Base-by-base conservation (phyloP, 2,329 filamentous ascomycete genomes). In the Coniochaeta sp. region DNA sequence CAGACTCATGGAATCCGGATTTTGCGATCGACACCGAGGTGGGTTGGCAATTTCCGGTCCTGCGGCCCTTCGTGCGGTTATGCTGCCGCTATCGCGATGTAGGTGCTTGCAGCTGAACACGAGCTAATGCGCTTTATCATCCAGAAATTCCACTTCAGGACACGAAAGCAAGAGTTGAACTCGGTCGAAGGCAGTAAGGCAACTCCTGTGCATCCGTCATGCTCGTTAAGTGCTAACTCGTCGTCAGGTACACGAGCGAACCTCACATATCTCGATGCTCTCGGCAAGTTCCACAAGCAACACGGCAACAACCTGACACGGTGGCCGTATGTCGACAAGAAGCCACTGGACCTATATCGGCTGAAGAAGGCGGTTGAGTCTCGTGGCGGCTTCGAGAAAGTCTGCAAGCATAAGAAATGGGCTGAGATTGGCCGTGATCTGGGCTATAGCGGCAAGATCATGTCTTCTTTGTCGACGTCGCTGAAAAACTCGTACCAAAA, bases 341-440 rank as follows among this genome's bases (percentile, higher is more conserved):
- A 96, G 61, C 95, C 95, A 0, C 83, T 99, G 57, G 95, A 99
- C 70, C 80, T 99, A 17, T 99, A 96, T 76, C 91, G 93, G 68
- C 79, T 99, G 62, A 98, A 98, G 74, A 98, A 98, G 72, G 93
- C 93, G 0, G 95, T 99, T 38, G 95, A 98, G 71, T 89, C 91
- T 32, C 87, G 95, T 63, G 95, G 95, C 55, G 95, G 95, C 3
- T 99, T 99, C 68, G 93, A 97, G 59, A 90, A 90, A 70, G 95
- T 99, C 52, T 99, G 95, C 81, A 97, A 96, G 75, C 83, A 89
- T 60, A 99, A 99, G 77, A 98, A 98, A 77, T 99, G 95, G 95
- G 95, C 95, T 17, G 95, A 99, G 74, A 98, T 99, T 67, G 95
- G 95, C 36, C 87, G 95, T 69, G 95, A 98, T 72, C 78, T 99